Evolutionary conservation across 352 stramenopile species (phyloP).

Genomic region (Phytopythium delawarense): DNA sequence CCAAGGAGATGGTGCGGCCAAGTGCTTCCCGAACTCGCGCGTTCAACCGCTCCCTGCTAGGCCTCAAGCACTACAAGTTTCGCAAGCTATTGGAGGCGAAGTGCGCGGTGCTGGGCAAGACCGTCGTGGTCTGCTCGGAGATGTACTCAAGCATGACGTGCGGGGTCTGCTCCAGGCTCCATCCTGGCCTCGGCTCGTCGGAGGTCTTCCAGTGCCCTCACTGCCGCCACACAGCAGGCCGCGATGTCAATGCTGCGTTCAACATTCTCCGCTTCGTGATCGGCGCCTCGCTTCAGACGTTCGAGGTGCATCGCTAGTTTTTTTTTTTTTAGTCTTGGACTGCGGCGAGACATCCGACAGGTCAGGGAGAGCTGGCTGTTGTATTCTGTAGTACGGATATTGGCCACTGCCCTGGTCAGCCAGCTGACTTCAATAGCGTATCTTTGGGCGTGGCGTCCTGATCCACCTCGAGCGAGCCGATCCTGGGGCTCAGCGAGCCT

Average conservation of each 20-base stretch:
- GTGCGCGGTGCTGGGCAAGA: not conserved
- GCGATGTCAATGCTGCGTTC: not conserved
- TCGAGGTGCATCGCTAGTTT: no score
- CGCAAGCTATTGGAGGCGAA: not conserved
- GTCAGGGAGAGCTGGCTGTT: no score
- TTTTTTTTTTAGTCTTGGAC: no score
- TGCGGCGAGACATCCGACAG: no score
- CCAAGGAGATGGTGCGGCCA: not conserved
- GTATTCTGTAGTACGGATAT: no score
- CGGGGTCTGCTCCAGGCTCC: not conserved
- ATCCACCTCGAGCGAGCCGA: not conserved
- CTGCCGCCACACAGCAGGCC: not conserved
- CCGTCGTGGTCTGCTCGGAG: not conserved
- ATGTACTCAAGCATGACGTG: not conserved
- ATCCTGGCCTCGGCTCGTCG: not conserved
- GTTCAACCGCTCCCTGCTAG: not conserved
- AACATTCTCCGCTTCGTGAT: not conserved
- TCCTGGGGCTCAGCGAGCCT: not conserved
- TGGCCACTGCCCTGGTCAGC: no score
- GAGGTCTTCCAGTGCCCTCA: not conserved
- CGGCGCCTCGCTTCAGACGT: no score
- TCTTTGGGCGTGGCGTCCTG: conserved; percentile 2
- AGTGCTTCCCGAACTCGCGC: not conserved
- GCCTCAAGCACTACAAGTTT: not conserved
- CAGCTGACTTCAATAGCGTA: not conserved